These are phyloP conservation scores for Phialocephala subalpina DNA, from an alignment of 2,329 filamentous ascomycete genomes.

Conservation along the genomic window DNA sequence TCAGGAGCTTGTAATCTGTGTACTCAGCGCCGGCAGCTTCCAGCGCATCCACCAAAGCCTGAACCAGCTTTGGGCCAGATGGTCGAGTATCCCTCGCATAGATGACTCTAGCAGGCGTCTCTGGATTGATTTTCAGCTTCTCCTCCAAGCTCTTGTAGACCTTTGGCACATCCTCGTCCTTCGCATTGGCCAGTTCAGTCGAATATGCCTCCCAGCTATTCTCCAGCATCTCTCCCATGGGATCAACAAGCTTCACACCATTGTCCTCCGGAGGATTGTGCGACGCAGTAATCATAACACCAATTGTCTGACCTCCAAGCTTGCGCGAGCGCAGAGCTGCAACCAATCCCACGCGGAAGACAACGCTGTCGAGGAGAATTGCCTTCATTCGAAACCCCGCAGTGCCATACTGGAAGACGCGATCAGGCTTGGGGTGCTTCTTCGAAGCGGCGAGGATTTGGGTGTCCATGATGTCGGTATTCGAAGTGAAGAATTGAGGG, in stretches of 20 bases:
- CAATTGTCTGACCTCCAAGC: slow-evolving; percentile 88
- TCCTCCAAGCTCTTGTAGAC: slow-evolving; percentile 80
- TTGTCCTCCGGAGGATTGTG: slow-evolving; percentile 93
- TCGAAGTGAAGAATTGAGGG: slow-evolving; percentile 3
- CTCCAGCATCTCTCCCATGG: slow-evolving; percentile 97
- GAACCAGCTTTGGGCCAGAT: slow-evolving; percentile 84
- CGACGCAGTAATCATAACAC: slow-evolving; percentile 95
- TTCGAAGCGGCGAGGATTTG: slow-evolving; percentile 67
- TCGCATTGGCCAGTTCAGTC: slow-evolving; percentile 87
- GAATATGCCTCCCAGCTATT: slow-evolving; percentile 93
- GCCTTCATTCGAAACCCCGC: slow-evolving; percentile 75
- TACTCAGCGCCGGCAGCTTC: slow-evolving; percentile 77
- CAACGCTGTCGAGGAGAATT: slow-evolving; percentile 87
- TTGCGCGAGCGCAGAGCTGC: slow-evolving; percentile 90
- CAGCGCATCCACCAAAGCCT: slow-evolving; percentile 81
- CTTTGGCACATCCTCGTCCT: slow-evolving; percentile 77
- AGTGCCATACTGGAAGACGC: slow-evolving; percentile 70
- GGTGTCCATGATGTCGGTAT: slow-evolving; percentile 50
- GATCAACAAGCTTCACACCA: slow-evolving; percentile 95
- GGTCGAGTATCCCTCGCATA: slow-evolving; percentile 93
- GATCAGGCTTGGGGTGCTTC: slow-evolving; percentile 66
- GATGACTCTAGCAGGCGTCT: slow-evolving; percentile 78
- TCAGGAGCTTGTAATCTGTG: slow-evolving; percentile 89
- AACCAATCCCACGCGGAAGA: slow-evolving; percentile 91
- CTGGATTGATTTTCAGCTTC: slow-evolving; percentile 78